Evolutionary conservation across 1,139 yeast genomes (phyloP), one percentile per base, ranked within the genome.

Genomic region (Hyphopichia pseudoburtonii): DNA sequence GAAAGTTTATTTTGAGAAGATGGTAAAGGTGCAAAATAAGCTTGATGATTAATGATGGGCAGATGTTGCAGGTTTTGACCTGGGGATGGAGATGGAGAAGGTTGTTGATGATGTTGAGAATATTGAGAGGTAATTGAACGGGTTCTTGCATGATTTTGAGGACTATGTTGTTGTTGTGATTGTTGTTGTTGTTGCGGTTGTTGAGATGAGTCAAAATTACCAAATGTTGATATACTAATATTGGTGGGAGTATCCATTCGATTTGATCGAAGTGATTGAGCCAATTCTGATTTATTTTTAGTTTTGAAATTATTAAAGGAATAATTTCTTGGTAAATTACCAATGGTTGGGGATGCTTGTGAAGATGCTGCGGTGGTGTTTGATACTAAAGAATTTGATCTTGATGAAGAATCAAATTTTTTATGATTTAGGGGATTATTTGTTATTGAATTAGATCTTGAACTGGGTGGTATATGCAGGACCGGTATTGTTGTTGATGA

Each of bases 231-330:
- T 30, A 46, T 43, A 22, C 40, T 46, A 33, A 62, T 59, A 38
- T 65, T 66, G 7, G 70, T 62, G 11, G 66, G 57, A 8, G 64
- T 62, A 41, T 65, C 71, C 18, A 47, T 44, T 33, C 47, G 55
- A 36, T 43, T 56, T n/a, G 56, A 45, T 28, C 72, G 52, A 33
- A 66, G 45, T 21, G 54, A 51, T 34, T 58, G 58, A 24, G 54
- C 64, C 48, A 66, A 52, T 36, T 44, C 48, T 35, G 46, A 42
- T 35, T 53, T 59, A 26, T 44, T 45, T 29, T 43, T 37, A 33
- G 43, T 48, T 35, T 56, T 53, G 26, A 58, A 37, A 38, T 60
- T 62, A 32, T 46, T 52, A 34, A 56, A 39, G 7, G 62, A 33
- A 25, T 26, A 19, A 27, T 25, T 32, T 19, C 22, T 32, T 14